These are phyloP conservation scores for Urostyla sp. DNA, from an alignment of 73 alveolate species.

Conservation along the genomic window DNA sequence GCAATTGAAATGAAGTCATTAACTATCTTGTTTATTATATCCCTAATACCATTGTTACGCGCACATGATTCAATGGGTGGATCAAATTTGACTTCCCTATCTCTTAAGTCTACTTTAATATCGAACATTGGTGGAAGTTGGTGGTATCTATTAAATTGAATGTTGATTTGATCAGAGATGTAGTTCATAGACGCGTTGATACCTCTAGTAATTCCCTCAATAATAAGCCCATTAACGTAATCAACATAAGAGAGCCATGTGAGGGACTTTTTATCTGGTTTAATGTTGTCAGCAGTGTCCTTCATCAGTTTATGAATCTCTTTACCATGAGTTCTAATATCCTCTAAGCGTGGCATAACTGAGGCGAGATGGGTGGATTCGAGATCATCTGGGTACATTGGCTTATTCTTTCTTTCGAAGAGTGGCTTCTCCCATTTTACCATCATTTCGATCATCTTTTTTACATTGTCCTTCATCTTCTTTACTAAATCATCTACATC, in stretches of 20 bases:
- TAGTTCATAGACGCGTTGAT: constrained; percentile 73
- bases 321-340: constrained; percentile 84
- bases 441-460: constrained; percentile 76
- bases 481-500: constrained; percentile 84
- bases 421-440: constrained; percentile 81
- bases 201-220: constrained; percentile 86
- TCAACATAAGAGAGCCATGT: constrained; percentile 87
- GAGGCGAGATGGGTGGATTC: constrained; percentile 88
- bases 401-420: constrained; percentile 90
- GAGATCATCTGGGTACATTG: constrained; percentile 96
- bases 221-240: constrained; percentile 84
- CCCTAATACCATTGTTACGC: constrained; percentile 89
- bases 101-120: constrained; percentile 81
- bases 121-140: constrained; percentile 85
- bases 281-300: constrained; percentile 89
- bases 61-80: constrained; percentile 88
- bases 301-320: constrained; percentile 85
- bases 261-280: constrained; percentile 80
- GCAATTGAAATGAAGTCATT: constrained; percentile 93
- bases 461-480: constrained; percentile 86
- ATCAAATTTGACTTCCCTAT: constrained; percentile 71
- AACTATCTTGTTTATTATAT: constrained; percentile 91
- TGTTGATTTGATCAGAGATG: constrained; percentile 75
- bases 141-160: constrained; percentile 74
- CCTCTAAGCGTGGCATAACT: constrained; percentile 73